Conservation (phyloP, 2,329 filamentous ascomycete species). For the Proliferodiscus dingleyae region DNA sequence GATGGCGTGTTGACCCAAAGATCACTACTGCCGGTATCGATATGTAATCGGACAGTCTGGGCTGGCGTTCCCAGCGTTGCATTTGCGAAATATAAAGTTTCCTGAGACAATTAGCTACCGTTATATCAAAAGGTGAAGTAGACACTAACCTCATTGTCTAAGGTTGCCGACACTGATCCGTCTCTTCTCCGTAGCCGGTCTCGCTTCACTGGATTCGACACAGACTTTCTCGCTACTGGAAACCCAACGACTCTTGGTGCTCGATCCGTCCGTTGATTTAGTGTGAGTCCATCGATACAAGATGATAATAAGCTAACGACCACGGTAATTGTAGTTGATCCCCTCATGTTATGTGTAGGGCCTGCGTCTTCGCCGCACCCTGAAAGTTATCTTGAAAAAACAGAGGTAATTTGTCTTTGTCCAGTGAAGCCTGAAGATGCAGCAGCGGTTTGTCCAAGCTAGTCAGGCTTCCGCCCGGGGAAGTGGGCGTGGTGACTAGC, state of each 20-base stretch:
- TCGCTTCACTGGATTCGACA: constrained; percentile 25
- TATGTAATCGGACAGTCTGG: constrained; percentile 51
- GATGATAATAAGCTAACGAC: constrained; percentile 25
- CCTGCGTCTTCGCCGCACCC: no score
- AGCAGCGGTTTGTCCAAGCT: constrained; percentile 1
- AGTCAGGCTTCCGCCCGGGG: not conserved
- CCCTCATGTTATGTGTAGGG: constrained; percentile 29
- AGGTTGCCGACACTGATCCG: constrained; percentile 38
- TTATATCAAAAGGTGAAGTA: no score
- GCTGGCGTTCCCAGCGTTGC: constrained; percentile 57
- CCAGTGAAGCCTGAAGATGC: constrained; percentile 2
- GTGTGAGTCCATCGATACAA: constrained; percentile 24
- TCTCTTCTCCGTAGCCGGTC: constrained; percentile 40
- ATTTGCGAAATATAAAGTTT: constrained; percentile 62
- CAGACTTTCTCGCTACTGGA: constrained; percentile 23
- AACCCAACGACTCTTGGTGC: constrained; percentile 30
- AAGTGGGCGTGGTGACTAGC: not conserved
- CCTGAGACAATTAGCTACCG: constrained; percentile 32
- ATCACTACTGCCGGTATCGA: constrained; percentile 67
- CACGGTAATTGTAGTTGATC: constrained; percentile 21
- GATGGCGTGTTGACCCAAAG: constrained; percentile 63
- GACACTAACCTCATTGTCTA: constrained; percentile 52
- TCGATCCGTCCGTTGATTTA: constrained; percentile 26
- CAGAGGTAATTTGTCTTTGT: not conserved
- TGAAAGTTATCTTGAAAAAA: not conserved